Evolutionary conservation across 768 basidiomycete species (phyloP).

Genomic region (Agaricus bisporus): DNA sequence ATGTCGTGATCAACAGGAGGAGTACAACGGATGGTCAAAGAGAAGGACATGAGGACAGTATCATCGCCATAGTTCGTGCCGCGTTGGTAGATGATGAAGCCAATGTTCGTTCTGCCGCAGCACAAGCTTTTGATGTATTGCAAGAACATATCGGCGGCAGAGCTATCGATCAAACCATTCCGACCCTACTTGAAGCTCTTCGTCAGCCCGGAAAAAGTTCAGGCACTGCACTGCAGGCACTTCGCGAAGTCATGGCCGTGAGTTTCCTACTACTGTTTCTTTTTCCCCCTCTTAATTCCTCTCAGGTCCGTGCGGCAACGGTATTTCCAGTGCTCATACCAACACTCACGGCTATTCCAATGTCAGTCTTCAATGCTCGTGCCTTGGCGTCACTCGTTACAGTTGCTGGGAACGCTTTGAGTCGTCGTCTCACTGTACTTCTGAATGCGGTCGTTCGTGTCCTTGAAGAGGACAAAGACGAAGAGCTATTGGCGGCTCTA

Average conservation of each 20-base stretch:
- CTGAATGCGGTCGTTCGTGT: slow-evolving; percentile 76
- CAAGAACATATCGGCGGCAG: slow-evolving; percentile 87
- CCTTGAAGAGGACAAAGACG: slow-evolving; percentile 59
- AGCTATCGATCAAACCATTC: slow-evolving; percentile 95
- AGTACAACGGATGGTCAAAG: slow-evolving; percentile 79
- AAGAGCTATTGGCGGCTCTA: slow-evolving; percentile 65
- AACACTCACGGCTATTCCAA: slow-evolving; percentile 82
- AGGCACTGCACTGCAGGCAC: slow-evolving; percentile 91
- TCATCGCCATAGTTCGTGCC: slow-evolving; percentile 76
- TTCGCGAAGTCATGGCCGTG: slow-evolving; percentile 92
- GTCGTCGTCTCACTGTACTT: slow-evolving; percentile 73
- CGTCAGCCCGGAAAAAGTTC: slow-evolving; percentile 89
- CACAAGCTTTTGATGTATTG: slow-evolving; percentile 82
- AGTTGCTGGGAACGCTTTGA: slow-evolving; percentile 89
- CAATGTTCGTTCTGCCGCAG: slow-evolving; percentile 84
- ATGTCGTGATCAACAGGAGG: slow-evolving; percentile 40
- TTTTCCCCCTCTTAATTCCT: slow-evolving; percentile 5
- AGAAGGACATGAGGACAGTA: slow-evolving; percentile 84
- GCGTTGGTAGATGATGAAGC: slow-evolving; percentile 87
- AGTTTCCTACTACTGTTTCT: slow-evolving; percentile 20
- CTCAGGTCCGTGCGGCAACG: slow-evolving; percentile 82
- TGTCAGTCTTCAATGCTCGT: slow-evolving; percentile 92
- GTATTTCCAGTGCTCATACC: slow-evolving; percentile 98
- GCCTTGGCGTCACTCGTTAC: slow-evolving; percentile 88
- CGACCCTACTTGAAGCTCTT: slow-evolving; percentile 88